Base-by-base conservation (phyloP, 306 rosid species). In the Malus orientalis region DNA sequence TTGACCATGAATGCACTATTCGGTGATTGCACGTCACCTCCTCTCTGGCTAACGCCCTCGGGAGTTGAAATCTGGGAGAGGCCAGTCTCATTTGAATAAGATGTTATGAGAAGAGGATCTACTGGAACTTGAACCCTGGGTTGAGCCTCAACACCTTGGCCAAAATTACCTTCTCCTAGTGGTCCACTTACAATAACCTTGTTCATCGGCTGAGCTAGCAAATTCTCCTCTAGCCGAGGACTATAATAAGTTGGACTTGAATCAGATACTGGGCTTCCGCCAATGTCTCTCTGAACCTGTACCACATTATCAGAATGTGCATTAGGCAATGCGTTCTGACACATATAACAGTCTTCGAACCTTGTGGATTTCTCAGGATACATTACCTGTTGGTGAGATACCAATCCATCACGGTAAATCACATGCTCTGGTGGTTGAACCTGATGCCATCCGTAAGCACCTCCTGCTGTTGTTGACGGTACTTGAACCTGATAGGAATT, bases 271-370 rank as follows among this genome's bases (percentile, higher is more conserved):
- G 82, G 64, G 60, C 86, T 79, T 15, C 84, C 64, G 47, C 84
- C 69, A 75, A 77, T 47, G 38, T 54, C 84, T 20, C 65, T 83
- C 73, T 91, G 91, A 85, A 85, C 91, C 70, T 64, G 90, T 77
- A 79, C 87, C 67, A 85, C 57, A 58, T 91, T 79, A 84, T 94
- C 91, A 53, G 94, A 94, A 87, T 94, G 97, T 42, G 96, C 87
- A 83, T 91, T 93, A 76, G 98, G 97, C 81, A 93, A 74, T 59
- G 79, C 86, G 78, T 54, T 88, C 88, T 84, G 96, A 84, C 97
- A 94, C 89, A 90, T 78, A 79, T 81, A 83, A 83, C 91, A 90
- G 54, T 89, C 89, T 79, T 91, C 88, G 53, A 70, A 79, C 81
- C 85, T 82, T 20, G 54, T 78, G 75, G 80, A 55, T 74, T 82